phyloP scores from a whole-genome alignment of 75 land plant genomes.

The Cunninghamia lanceolata region DNA sequence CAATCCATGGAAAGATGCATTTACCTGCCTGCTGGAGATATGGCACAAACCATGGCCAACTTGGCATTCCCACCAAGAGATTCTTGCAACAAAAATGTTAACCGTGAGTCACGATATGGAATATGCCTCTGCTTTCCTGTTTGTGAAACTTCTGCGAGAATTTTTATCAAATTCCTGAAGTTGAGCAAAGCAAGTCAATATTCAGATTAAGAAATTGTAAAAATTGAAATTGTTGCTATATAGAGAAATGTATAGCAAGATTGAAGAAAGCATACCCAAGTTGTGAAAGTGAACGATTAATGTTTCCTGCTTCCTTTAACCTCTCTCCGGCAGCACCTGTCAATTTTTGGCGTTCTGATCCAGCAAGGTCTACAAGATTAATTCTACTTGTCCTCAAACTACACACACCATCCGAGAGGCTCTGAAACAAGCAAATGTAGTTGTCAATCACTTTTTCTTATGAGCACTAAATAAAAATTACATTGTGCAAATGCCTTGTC shows the following conservation, averaged over 20 bases:
- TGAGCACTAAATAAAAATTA: neutral
- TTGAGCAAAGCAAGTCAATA: neutral
- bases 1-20: neutral
- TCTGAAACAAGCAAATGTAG: conserved; percentile 32
- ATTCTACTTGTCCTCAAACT: conserved; percentile 82
- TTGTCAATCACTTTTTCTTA: neutral
- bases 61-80: conserved; percentile 84
- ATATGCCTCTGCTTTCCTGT: conserved; percentile 27
- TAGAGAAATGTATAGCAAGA: neutral
- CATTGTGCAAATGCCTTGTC: neutral
- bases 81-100: conserved; percentile 65
- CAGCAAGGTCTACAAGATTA: conserved; percentile 95
- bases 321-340: conserved; percentile 96
- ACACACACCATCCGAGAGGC: conserved; percentile 66
- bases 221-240: neutral
- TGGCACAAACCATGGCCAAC: conserved; percentile 59
- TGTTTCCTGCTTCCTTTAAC: conserved; percentile 91
- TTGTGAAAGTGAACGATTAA: conserved; percentile 90
- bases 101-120: conserved; percentile 50
- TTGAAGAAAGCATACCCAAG: conserved; percentile 67
- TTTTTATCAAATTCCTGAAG: conserved; percentile 65
- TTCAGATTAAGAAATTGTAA: conserved; percentile 7
- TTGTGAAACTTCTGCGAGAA: conserved; percentile 39
- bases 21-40: conserved; percentile 56
- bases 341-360: conserved; percentile 89